A percentile compares a stretch with the other conserved stretches of the same genome.
These are phyloP conservation scores for Phaeophleospora eucalypticola DNA, from an alignment of 2,329 filamentous ascomycete species.

Conservation along the genomic window DNA sequence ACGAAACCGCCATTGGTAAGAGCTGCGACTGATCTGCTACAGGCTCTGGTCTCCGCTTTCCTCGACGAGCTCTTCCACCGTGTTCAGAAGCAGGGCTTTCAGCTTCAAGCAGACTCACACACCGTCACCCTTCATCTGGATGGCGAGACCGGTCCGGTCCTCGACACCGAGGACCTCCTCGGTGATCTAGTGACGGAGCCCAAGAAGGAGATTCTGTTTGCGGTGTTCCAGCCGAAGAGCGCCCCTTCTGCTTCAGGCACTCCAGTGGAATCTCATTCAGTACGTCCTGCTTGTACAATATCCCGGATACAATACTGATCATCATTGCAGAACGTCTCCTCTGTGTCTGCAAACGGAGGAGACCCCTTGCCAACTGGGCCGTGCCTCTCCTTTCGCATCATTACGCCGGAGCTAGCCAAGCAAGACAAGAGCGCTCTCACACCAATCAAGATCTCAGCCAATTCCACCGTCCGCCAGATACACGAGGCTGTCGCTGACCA, in stretches of 20 bases:
- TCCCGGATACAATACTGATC: too few relatives aligned
- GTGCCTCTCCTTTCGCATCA: slow-evolving; percentile 24
- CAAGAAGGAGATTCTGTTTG: slow-evolving; percentile 24
- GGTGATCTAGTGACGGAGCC: slow-evolving; percentile 22
- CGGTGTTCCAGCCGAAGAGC: slow-evolving; percentile 11
- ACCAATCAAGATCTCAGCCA: slow-evolving; percentile 16
- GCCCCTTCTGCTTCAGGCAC: not conserved
- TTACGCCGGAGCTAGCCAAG: slow-evolving; percentile 27
- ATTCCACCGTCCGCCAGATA: slow-evolving; percentile 24
- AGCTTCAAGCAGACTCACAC: slow-evolving; percentile 15
- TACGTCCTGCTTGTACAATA: too few relatives aligned
- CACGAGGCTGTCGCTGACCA: slow-evolving; percentile 22
- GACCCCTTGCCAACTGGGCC: not conserved
- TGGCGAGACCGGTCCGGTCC: slow-evolving; percentile 24
- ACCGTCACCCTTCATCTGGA: slow-evolving; percentile 25
- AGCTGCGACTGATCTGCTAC: not conserved
- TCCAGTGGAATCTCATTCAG: too few relatives aligned
- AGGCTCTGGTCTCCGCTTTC: slow-evolving; percentile 16
- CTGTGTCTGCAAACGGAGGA: too few relatives aligned
- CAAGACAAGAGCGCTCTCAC: slow-evolving; percentile 14
- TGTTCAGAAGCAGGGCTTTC: slow-evolving; percentile 12
- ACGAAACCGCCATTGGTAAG: too few relatives aligned
- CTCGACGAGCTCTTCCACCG: slow-evolving; percentile 21
- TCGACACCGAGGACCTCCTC: slow-evolving; percentile 28
- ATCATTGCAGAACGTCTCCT: too few relatives aligned